phyloP scores from a whole-genome alignment of 768 basidiomycete genomes.

The Mycena chlorophos region DNA sequence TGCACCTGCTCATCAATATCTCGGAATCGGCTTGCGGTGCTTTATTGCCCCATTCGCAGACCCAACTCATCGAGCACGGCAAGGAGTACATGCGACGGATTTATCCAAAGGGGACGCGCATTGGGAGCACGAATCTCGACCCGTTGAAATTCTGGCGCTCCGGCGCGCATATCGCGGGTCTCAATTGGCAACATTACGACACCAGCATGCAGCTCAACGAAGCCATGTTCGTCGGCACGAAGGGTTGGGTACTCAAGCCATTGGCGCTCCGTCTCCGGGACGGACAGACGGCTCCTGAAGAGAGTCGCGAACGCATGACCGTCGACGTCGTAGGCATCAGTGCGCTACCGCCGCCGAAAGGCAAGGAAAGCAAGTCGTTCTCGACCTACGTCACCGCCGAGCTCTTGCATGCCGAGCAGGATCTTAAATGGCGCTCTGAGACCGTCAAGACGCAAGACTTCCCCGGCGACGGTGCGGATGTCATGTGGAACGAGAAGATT shows the following conservation, averaged over 20 bases:
- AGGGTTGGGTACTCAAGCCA: slow-evolving; percentile 59
- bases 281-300: slow-evolving; percentile 4
- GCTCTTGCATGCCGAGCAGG: slow-evolving; percentile 41
- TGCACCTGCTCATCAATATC: slow-evolving; percentile 59
- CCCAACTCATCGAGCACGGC: slow-evolving; percentile 43
- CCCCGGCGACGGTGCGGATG: slow-evolving; percentile 36
- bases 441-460: slow-evolving; percentile 37
- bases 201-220: slow-evolving; percentile 60
- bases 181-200: slow-evolving; percentile 69
- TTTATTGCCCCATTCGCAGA: slow-evolving; percentile 39
- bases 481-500: slow-evolving; percentile 44
- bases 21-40: slow-evolving; percentile 50
- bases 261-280: slow-evolving; percentile 24
- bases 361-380: slow-evolving; percentile 38
- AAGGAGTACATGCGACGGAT: slow-evolving; percentile 51
- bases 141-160: slow-evolving; percentile 54
- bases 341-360: slow-evolving; percentile 46
- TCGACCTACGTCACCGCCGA: slow-evolving; percentile 47
- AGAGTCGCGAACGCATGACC: slow-evolving; percentile 25
- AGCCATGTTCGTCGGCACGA: slow-evolving; percentile 57
- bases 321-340: slow-evolving; percentile 47
- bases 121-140: slow-evolving; percentile 55
- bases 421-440: slow-evolving; percentile 46
- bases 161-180: slow-evolving; percentile 56
- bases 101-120: slow-evolving; percentile 58